Percentiles rank a stretch among this genome's conserved stretches.
Conservation (phyloP, 176 grass and related monocot genomes). For the Bothriochloa decipiens region DNA sequence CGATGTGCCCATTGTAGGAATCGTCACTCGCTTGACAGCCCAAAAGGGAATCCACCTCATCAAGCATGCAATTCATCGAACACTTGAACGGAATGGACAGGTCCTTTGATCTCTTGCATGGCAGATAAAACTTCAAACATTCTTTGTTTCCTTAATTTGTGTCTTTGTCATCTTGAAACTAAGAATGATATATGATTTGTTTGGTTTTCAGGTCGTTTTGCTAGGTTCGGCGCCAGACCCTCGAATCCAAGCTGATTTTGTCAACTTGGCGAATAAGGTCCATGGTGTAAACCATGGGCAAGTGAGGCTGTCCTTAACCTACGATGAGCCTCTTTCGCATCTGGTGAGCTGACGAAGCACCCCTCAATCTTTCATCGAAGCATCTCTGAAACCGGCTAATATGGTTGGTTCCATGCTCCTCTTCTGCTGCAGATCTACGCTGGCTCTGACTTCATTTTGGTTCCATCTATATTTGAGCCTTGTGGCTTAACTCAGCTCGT, state of each 20-base stretch:
- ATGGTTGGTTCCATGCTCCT: neutral
- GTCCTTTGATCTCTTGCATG: constrained; percentile 31
- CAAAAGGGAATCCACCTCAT: constrained; percentile 99
- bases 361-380: neutral
- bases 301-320: constrained; percentile 70
- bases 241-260: constrained; percentile 80
- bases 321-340: constrained; percentile 89
- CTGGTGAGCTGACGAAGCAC: constrained; percentile 51
- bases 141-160: constrained; percentile 13
- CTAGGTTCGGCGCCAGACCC: constrained; percentile 86
- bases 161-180: neutral
- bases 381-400: constrained; percentile 16
- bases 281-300: constrained; percentile 65
- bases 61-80: constrained; percentile 72
- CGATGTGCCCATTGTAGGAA: constrained; percentile 75
- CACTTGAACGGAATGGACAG: constrained; percentile 80
- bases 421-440: constrained; percentile 71
- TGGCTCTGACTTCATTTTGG: constrained; percentile 84
- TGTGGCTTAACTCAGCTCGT: constrained; percentile 89
- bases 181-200: constrained; percentile 1
- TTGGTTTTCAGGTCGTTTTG: constrained; percentile 77
- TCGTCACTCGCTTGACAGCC: constrained; percentile 78
- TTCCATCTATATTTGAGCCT: constrained; percentile 92
- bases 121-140: constrained; percentile 11
- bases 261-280: constrained; percentile 62